phyloP scores from a whole-genome alignment of 2,329 filamentous ascomycete species.

The Hypomyces rosellus region DNA sequence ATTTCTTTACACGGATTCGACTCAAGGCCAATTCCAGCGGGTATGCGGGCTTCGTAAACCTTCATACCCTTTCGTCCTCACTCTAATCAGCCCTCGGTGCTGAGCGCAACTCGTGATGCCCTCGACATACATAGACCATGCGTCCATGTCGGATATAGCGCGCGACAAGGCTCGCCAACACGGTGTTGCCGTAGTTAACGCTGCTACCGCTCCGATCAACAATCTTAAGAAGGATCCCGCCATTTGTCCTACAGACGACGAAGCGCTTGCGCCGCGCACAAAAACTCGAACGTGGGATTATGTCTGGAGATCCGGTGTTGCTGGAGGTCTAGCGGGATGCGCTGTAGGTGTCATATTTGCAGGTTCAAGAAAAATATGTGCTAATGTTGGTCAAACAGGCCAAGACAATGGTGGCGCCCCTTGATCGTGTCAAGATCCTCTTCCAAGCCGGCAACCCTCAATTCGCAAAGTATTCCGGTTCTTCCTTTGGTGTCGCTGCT shows the following conservation, averaged over 20 bases:
- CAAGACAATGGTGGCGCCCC: slow-evolving; percentile 90
- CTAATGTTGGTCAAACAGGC: slow-evolving; percentile 48
- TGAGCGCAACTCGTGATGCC: slow-evolving; percentile 39
- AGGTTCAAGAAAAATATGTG: background rate
- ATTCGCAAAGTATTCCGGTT: slow-evolving; percentile 87
- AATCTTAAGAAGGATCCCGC: slow-evolving; percentile 29
- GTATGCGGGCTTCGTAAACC: slow-evolving; percentile 9
- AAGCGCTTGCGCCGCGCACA: slow-evolving; percentile 37
- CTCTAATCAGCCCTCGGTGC: background rate
- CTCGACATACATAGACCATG: slow-evolving; percentile 50
- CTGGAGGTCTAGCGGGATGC: slow-evolving; percentile 86
- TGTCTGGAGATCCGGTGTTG: slow-evolving; percentile 72
- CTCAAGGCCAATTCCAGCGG: background rate
- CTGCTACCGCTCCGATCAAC: slow-evolving; percentile 14
- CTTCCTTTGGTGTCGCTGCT: slow-evolving; percentile 74
- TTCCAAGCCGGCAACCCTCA: slow-evolving; percentile 94
- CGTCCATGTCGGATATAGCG: slow-evolving; percentile 49
- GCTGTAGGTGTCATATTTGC: slow-evolving; percentile 56
- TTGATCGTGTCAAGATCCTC: slow-evolving; percentile 97
- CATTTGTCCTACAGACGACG: slow-evolving; percentile 46
- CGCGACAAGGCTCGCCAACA: slow-evolving; percentile 27
- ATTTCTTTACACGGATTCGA: background rate
- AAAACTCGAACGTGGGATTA: slow-evolving; percentile 71
- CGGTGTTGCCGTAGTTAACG: slow-evolving; percentile 16
- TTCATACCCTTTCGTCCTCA: background rate